phyloP scores from a whole-genome alignment of 495 filamentous ascomycete genomes.

The Tuber indicum region DNA sequence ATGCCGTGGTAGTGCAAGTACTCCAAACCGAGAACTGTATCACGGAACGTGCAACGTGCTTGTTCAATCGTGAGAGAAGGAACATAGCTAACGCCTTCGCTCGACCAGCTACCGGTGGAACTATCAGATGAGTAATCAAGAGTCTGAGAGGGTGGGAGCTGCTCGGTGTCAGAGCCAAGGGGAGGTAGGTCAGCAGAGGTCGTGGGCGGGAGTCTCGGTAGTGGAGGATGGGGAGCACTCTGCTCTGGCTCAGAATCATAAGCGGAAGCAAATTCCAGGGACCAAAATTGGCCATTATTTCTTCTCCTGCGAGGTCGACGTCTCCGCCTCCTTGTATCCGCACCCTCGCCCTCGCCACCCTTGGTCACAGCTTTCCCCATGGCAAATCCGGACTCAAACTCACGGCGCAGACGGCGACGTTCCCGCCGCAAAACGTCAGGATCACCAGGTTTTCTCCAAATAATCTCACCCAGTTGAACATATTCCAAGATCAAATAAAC shows the following conservation, averaged over 20 bases:
- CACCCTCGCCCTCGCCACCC: conserved; percentile 16
- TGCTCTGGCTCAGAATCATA: conserved; percentile 19
- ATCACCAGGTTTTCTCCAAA: conserved; percentile 80
- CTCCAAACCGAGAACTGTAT: conserved; percentile 88
- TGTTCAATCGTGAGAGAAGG: conserved; percentile 82
- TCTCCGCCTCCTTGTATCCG: conserved; percentile 20
- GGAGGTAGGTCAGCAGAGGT: conserved; percentile 32
- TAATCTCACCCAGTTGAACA: conserved; percentile 85
- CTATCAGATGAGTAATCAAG: conserved; percentile 50
- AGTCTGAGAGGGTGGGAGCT: conserved; percentile 45
- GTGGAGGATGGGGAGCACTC: conserved; percentile 15
- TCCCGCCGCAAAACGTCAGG: conserved; percentile 76
- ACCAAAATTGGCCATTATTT: conserved; percentile 37
- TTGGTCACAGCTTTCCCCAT: conserved; percentile 17
- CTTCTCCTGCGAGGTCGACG: conserved; percentile 26
- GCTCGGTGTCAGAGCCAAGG: conserved; percentile 41
- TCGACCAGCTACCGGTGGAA: conserved; percentile 44
- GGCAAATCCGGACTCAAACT: conserved; percentile 22
- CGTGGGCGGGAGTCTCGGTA: conserved; percentile 28
- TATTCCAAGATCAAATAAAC: conserved; percentile 96
- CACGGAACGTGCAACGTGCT: conserved; percentile 80
- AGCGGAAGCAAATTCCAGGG: conserved; percentile 40
- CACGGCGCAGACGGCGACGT: conserved; percentile 54
- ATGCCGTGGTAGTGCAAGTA: conserved; percentile 96
- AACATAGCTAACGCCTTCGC: conserved; percentile 83